phyloP scores from a whole-genome alignment of 2,329 filamentous ascomycete species.

The Ophiosphaerella korrae region DNA sequence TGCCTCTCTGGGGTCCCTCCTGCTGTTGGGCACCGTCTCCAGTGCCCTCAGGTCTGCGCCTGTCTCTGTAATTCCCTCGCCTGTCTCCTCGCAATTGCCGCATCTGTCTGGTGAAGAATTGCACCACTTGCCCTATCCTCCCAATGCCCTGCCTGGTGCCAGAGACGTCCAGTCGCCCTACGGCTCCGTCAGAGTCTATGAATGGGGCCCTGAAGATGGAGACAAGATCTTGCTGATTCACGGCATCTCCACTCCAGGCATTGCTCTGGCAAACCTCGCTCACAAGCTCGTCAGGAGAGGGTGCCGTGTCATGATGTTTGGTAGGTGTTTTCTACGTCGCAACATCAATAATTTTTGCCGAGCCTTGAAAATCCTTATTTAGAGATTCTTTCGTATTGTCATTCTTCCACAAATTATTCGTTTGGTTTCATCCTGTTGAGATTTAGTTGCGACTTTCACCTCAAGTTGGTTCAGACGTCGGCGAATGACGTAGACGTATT shows the following conservation, averaged over 20 bases:
- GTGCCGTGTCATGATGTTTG: conserved; percentile 79
- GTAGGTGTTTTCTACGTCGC: conserved; percentile 45
- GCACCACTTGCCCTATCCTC: conserved; percentile 63
- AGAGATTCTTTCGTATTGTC: too few relatives aligned
- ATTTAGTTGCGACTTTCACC: too few relatives aligned
- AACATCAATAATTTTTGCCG: not conserved
- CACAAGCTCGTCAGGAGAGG: conserved; percentile 67
- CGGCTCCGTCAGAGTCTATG: conserved; percentile 74
- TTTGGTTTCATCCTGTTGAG: too few relatives aligned
- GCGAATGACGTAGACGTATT: too few relatives aligned
- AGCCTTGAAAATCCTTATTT: too few relatives aligned
- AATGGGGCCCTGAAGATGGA: conserved; percentile 76
- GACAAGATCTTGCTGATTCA: conserved; percentile 77
- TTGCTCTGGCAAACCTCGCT: conserved; percentile 70
- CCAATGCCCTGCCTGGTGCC: conserved; percentile 70
- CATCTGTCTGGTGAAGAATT: conserved; percentile 30
- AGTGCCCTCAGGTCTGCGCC: conserved; percentile 20
- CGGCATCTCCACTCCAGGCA: conserved; percentile 79
- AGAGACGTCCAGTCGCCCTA: conserved; percentile 73
- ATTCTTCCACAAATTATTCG: too few relatives aligned
- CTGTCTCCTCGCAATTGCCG: conserved; percentile 31
- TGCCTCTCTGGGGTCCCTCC: conserved; percentile 32
- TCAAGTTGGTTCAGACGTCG: too few relatives aligned
- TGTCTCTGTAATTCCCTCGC: conserved; percentile 31
- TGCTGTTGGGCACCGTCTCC: conserved; percentile 28